phyloP scores from a whole-genome alignment of 805 yeast species.

The Helenozyma baotianmanensis region DNA sequence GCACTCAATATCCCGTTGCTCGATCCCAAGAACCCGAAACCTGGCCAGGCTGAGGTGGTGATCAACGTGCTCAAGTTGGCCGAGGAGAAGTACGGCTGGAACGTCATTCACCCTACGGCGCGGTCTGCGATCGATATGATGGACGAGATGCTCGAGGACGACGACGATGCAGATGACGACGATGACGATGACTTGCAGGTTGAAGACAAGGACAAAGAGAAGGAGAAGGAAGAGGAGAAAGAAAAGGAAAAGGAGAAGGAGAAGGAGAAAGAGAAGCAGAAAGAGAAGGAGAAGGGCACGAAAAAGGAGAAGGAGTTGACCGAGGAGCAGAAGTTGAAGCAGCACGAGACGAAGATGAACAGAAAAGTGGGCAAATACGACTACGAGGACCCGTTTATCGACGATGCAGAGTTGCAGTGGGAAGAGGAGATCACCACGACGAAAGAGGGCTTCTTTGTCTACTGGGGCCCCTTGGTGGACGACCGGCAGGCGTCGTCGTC shows the following conservation, averaged over 20 bases:
- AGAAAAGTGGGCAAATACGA: conserved; percentile 89
- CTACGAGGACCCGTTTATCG: conserved; percentile 90
- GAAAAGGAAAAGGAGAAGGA: conserved; percentile 15
- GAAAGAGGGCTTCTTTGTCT: conserved; percentile 93
- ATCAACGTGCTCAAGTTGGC: conserved; percentile 70
- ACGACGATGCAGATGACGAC: conserved; percentile 41
- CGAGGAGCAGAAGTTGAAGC: conserved; percentile 42
- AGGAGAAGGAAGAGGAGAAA: neutral
- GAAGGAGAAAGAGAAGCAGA: conserved; percentile 30
- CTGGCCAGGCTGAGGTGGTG: conserved; percentile 60
- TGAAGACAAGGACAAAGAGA: conserved; percentile 34
- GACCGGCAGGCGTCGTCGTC: conserved; percentile 24
- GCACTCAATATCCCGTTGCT: conserved; percentile 52
- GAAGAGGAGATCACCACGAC: conserved; percentile 93
- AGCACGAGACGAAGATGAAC: conserved; percentile 47
- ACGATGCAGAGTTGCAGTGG: conserved; percentile 86
- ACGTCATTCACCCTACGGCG: conserved; percentile 62
- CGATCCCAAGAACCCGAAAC: conserved; percentile 43
- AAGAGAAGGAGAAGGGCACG: conserved; percentile 42
- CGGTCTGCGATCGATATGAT: conserved; percentile 51
- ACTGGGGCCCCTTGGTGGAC: conserved; percentile 84
- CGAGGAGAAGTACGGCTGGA: conserved; percentile 83
- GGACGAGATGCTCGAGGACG: conserved; percentile 49
- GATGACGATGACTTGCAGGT: conserved; percentile 44
- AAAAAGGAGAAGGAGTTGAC: conserved; percentile 42